Evolutionary conservation across 176 grass and related monocot genomes (phyloP).

Genomic region (Musa troglodytarum): DNA sequence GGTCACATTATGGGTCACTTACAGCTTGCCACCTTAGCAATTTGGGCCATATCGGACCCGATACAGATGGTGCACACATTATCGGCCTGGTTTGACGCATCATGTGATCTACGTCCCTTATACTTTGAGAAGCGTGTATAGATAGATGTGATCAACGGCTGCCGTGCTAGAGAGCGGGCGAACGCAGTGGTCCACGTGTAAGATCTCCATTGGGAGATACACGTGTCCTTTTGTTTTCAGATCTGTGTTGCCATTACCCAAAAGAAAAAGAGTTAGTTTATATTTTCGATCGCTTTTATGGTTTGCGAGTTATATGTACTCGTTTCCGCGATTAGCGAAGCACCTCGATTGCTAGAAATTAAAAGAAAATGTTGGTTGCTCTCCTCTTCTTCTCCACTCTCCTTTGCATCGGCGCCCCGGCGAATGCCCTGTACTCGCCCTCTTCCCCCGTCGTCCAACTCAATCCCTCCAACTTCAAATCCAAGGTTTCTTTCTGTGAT

Average conservation of each 20-base stretch:
- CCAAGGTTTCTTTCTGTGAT: constrained; percentile 44
- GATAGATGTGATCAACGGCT: too few species aligned
- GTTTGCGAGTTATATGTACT: neutral
- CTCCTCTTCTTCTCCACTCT: constrained; percentile 34
- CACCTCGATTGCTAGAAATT: too few species aligned
- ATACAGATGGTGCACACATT: too few species aligned
- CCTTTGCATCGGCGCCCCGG: constrained; percentile 28
- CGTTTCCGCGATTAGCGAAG: neutral
- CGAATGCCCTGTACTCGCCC: constrained; percentile 60
- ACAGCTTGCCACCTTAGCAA: too few species aligned
- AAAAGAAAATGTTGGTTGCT: constrained; percentile 35
- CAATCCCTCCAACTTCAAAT: constrained; percentile 91
- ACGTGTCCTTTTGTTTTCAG: neutral
- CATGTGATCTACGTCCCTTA: too few species aligned
- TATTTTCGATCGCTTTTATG: neutral
- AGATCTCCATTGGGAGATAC: neutral
- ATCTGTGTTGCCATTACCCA: neutral
- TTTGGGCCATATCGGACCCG: too few species aligned
- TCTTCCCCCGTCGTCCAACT: constrained; percentile 90
- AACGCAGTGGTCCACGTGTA: neutral
- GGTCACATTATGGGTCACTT: too few species aligned
- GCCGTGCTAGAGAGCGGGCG: too few species aligned
- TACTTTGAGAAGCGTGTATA: too few species aligned
- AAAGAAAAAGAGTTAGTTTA: neutral
- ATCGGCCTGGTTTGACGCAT: too few species aligned